phyloP scores from a whole-genome alignment of 306 rosid genomes.

The Coriaria nepalensis region DNA sequence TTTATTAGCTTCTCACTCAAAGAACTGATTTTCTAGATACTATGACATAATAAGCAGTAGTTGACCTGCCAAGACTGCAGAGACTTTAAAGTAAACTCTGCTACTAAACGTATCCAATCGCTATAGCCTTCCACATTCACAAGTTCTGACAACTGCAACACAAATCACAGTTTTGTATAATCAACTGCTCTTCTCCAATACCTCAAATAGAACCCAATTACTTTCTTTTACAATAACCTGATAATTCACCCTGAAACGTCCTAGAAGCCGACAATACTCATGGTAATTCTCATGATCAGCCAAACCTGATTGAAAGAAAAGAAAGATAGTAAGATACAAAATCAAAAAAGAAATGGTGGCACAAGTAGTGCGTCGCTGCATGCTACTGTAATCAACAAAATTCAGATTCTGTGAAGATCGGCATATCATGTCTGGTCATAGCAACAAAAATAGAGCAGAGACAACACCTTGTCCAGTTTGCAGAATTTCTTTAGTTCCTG shows the following conservation, averaged over 20 bases:
- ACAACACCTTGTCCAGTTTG: constrained; percentile 95
- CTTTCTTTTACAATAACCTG: constrained; percentile 28
- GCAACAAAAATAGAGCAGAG: constrained; percentile 23
- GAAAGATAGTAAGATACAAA: constrained; percentile 1
- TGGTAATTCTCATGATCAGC: constrained; percentile 98
- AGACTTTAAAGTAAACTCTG: constrained; percentile 88
- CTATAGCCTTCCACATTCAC: constrained; percentile 83
- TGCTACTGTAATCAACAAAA: background rate
- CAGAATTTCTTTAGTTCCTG: constrained; percentile 98
- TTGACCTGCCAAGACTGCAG: constrained; percentile 92
- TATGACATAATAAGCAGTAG: constrained; percentile 7
- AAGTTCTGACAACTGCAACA: constrained; percentile 76
- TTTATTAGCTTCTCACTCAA: constrained; percentile 22
- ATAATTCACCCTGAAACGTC: constrained; percentile 91
- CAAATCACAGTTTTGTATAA: background rate
- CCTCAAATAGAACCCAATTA: too few relatives aligned
- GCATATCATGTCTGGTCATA: constrained; percentile 6
- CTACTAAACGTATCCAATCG: constrained; percentile 86
- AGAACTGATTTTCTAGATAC: constrained; percentile 14
- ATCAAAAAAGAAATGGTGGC: background rate
- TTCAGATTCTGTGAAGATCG: too few relatives aligned
- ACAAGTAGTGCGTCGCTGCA: background rate
- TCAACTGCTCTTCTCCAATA: background rate
- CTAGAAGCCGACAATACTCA: constrained; percentile 97
- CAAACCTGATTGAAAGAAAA: constrained; percentile 55